These are phyloP conservation scores for Camellia japonica DNA, from an alignment of 148 eudicot genomes.

Conservation along the genomic window DNA sequence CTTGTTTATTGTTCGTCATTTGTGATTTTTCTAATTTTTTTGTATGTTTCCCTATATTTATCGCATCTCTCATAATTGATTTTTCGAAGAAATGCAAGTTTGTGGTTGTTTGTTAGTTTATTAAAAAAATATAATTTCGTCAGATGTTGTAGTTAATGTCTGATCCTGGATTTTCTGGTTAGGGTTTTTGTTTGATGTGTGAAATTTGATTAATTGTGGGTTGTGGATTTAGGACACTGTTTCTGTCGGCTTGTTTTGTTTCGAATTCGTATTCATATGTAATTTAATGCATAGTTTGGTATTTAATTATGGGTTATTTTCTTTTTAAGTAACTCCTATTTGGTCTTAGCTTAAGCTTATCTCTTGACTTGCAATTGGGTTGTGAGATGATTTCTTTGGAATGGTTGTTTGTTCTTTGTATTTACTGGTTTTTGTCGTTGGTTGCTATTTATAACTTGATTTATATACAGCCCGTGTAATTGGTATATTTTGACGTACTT, in stretches of 20 bases:
- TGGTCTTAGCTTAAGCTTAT: neutral
- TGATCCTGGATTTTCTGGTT: neutral
- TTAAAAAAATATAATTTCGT: neutral
- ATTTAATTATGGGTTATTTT: neutral
- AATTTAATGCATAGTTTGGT: neutral
- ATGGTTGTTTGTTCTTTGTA: neutral
- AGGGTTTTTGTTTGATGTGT: constrained; percentile 14
- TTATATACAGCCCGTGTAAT: no score
- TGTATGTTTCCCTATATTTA: constrained; percentile 20
- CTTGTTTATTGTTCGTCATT: no score
- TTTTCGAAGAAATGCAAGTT: neutral
- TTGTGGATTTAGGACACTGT: neutral
- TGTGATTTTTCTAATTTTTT: neutral
- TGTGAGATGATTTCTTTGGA: neutral
- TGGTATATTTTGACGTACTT: neutral
- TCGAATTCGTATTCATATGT: neutral
- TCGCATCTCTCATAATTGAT: constrained; percentile 25
- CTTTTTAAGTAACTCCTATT: neutral
- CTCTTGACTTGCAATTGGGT: neutral
- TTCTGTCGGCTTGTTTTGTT: neutral
- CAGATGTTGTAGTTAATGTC: neutral
- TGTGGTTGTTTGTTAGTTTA: neutral
- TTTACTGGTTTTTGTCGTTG: neutral
- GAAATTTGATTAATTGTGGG: neutral
- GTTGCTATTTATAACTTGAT: neutral